These are phyloP conservation scores for Alternaria burnsii DNA, from an alignment of 2,329 filamentous ascomycete species.

Conservation along the genomic window DNA sequence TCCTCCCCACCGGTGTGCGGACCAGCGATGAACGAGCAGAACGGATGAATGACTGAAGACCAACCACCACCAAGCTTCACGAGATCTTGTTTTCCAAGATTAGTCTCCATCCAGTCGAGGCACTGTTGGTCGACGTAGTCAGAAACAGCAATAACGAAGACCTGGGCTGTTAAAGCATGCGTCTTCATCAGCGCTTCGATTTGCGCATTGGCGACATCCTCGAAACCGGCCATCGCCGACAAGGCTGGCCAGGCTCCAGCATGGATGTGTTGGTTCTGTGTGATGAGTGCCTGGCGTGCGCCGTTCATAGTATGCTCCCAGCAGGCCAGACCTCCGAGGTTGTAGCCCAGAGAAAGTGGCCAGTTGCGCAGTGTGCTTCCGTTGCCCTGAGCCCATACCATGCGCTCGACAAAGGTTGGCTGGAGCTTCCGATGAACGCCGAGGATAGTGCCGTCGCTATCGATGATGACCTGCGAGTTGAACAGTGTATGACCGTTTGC, in stretches of 20 bases:
- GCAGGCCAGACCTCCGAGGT: conserved; percentile 48
- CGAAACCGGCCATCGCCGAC: conserved; percentile 52
- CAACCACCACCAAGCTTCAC: conserved; percentile 49
- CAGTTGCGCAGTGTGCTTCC: conserved; percentile 45
- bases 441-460: conserved; percentile 44
- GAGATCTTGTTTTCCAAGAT: conserved; percentile 46
- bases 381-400: conserved; percentile 48
- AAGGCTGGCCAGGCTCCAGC: conserved; percentile 51
- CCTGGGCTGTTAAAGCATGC: conserved; percentile 57
- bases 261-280: conserved; percentile 49
- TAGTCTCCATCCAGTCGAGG: conserved; percentile 52
- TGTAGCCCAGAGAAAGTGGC: conserved; percentile 42
- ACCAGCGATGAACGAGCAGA: conserved; percentile 47
- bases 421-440: conserved; percentile 52
- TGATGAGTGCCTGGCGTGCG: conserved; percentile 48
- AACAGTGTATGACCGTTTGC: conserved; percentile 46
- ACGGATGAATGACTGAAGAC: conserved; percentile 47
- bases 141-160: conserved; percentile 55
- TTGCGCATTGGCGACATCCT: conserved; percentile 53
- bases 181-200: conserved; percentile 59
- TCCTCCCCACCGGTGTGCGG: conserved; percentile 47
- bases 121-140: conserved; percentile 56
- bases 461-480: conserved; percentile 49
- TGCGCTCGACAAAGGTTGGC: conserved; percentile 48
- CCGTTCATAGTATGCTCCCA: conserved; percentile 53